Evolutionary conservation across 306 rosid species (phyloP).

Genomic region (Ochetophila trinervis): DNA sequence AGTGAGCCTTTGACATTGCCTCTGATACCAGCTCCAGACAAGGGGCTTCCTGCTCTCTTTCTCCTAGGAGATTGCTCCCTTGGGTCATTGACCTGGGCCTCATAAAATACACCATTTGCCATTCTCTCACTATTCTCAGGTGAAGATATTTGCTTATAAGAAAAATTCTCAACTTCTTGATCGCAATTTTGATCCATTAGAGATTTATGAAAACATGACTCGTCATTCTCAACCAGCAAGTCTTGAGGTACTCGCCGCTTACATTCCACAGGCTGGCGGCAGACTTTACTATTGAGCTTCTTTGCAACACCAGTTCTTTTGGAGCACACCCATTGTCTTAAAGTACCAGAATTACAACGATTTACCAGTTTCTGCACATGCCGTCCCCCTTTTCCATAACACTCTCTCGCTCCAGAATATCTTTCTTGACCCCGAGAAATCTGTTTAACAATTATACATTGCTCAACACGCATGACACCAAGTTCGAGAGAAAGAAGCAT

Average conservation of each 20-base stretch:
- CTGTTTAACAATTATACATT: constrained; percentile 16
- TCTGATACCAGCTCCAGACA: constrained; percentile 22
- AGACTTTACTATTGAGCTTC: constrained; percentile 33
- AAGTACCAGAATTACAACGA: constrained; percentile 33
- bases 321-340: constrained; percentile 49
- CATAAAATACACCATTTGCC: constrained; percentile 20
- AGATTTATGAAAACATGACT: constrained; percentile 17
- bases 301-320: constrained; percentile 45
- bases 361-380: constrained; percentile 34
- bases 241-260: constrained; percentile 30
- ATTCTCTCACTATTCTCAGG: constrained; percentile 33
- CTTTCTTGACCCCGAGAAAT: constrained; percentile 24
- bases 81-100: constrained; percentile 24
- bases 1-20: constrained; percentile 21
- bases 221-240: constrained; percentile 24
- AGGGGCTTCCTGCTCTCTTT: constrained; percentile 34
- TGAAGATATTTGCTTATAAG: constrained; percentile 29
- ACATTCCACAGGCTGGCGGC: constrained; percentile 19
- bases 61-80: constrained; percentile 27
- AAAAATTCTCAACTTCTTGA: constrained; percentile 14
- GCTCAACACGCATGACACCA: not conserved
- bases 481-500: not conserved
- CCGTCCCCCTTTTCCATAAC: constrained; percentile 23
- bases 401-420: constrained; percentile 20
- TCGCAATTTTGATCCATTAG: constrained; percentile 22